Percentiles rank a stretch among this genome's conserved stretches.
Evolutionary conservation across 2,329 filamentous ascomycete genomes (phyloP).

Genomic region (Trichoderma breve): DNA sequence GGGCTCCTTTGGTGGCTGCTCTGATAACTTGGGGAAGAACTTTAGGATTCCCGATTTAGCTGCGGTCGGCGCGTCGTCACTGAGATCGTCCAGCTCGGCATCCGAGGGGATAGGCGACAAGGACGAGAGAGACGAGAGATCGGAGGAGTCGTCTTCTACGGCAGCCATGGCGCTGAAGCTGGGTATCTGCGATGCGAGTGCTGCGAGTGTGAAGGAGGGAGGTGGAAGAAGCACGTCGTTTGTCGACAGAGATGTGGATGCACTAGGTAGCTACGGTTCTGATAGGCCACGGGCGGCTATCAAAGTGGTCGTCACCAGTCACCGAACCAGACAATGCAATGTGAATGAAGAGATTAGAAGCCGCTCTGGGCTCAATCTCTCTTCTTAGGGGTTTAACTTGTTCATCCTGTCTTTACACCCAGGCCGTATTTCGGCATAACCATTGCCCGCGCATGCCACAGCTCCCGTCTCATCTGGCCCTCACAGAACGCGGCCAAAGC

Average conservation of each 20-base stretch:
- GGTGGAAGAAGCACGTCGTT: slow-evolving; percentile 30
- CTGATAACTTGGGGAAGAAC: slow-evolving; percentile 62
- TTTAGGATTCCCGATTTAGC: slow-evolving; percentile 61
- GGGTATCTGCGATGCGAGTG: slow-evolving; percentile 23
- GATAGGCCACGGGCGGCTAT: slow-evolving; percentile 31
- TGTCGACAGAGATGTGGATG: slow-evolving; percentile 33
- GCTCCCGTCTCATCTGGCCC: neutral
- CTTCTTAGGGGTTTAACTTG: neutral
- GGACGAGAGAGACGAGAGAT: slow-evolving; percentile 58
- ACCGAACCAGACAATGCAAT: slow-evolving; percentile 18
- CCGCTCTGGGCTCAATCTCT: neutral
- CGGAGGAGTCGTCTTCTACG: slow-evolving; percentile 61
- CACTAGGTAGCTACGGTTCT: slow-evolving; percentile 30
- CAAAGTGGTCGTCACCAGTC: slow-evolving; percentile 24
- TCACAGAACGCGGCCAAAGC: neutral
- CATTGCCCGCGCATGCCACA: slow-evolving; percentile 18
- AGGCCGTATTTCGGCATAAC: slow-evolving; percentile 16
- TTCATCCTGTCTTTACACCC: slow-evolving; percentile 8
- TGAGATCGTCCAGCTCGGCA: slow-evolving; percentile 49
- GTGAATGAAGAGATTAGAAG: slow-evolving; percentile 1
- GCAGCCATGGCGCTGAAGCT: slow-evolving; percentile 46
- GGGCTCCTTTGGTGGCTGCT: slow-evolving; percentile 52
- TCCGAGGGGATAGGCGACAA: slow-evolving; percentile 46
- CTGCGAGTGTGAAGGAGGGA: slow-evolving; percentile 28
- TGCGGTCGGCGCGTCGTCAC: slow-evolving; percentile 39